Conservation (phyloP, 345 rosid genomes). For the Populus alba region DNA sequence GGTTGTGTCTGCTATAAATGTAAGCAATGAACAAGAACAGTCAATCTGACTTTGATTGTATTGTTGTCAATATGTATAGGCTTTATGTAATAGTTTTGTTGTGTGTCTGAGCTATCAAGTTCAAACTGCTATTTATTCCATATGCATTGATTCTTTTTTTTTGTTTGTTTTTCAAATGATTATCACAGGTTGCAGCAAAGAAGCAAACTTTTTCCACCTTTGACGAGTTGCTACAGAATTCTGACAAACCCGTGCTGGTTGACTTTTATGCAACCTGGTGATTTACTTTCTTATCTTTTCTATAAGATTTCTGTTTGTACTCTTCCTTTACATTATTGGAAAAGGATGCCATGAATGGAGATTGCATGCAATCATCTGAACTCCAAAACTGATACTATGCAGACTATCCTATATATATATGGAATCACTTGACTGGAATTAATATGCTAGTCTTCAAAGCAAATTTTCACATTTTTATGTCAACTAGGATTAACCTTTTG, state of each 20-base stretch:
- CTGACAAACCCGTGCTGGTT: constrained; percentile 75
- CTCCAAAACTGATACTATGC: not conserved
- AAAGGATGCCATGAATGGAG: not conserved
- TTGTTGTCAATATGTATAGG: not conserved
- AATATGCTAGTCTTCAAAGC: not conserved
- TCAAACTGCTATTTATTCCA: not conserved
- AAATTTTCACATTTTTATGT: too few species aligned
- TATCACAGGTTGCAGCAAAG: constrained; percentile 58
- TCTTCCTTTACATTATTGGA: not conserved
- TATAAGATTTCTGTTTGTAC: not conserved
- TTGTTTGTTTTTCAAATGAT: not conserved
- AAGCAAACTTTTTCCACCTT: constrained; percentile 68
- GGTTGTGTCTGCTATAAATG: not conserved
- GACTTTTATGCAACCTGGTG: constrained; percentile 94
- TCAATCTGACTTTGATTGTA: not conserved
- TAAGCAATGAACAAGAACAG: not conserved
- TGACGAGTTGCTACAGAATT: constrained; percentile 62
- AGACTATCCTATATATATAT: not conserved
- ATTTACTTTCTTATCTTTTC: not conserved
- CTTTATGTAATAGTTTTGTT: not conserved
- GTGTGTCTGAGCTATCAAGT: not conserved
- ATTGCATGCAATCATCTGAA: not conserved
- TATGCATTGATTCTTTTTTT: not conserved
- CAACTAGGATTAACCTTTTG: not conserved
- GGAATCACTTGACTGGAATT: not conserved